Evolutionary conservation across 2,329 filamentous ascomycete species (phyloP).

Genomic region (Penicillium sp.): DNA sequence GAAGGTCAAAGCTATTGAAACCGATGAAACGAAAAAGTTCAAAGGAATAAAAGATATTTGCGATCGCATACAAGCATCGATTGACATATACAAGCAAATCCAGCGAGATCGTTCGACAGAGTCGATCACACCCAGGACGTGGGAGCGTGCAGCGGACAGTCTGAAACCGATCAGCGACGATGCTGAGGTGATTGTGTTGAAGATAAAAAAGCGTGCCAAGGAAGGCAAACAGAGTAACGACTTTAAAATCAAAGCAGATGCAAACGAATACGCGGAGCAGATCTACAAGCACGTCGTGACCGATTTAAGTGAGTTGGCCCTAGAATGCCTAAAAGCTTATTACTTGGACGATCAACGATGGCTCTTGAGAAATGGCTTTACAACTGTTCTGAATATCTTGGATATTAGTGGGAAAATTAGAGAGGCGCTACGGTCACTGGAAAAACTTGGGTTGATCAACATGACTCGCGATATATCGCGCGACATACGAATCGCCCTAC

Average conservation of each 20-base stretch:
- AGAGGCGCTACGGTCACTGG: neutral
- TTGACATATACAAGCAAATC: slow-evolving; percentile 9
- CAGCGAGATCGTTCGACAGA: slow-evolving; percentile 4
- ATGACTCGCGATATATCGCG: neutral
- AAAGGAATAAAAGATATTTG: neutral
- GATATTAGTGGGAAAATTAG: slow-evolving; percentile 16
- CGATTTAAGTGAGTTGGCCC: slow-evolving; percentile 16
- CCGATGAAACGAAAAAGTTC: neutral
- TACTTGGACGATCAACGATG: slow-evolving; percentile 9
- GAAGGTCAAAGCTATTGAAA: neutral
- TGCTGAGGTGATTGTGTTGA: neutral
- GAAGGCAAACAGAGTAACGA: neutral
- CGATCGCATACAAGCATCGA: neutral
- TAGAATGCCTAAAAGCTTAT: slow-evolving; percentile 21
- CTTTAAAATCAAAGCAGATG: slow-evolving; percentile 5
- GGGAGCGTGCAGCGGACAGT: neutral
- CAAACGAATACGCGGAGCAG: slow-evolving; percentile 14
- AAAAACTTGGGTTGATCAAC: neutral
- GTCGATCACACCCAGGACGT: neutral
- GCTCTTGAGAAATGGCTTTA: slow-evolving; percentile 16
- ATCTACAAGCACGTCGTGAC: slow-evolving; percentile 21
- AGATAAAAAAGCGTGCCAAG: neutral
- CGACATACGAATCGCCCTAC: neutral
- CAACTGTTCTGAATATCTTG: slow-evolving; percentile 18
- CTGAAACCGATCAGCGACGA: slow-evolving; percentile 1